These are phyloP conservation scores for Wickerhamia fluorescens DNA, from an alignment of 805 yeast species.

Conservation along the genomic window DNA sequence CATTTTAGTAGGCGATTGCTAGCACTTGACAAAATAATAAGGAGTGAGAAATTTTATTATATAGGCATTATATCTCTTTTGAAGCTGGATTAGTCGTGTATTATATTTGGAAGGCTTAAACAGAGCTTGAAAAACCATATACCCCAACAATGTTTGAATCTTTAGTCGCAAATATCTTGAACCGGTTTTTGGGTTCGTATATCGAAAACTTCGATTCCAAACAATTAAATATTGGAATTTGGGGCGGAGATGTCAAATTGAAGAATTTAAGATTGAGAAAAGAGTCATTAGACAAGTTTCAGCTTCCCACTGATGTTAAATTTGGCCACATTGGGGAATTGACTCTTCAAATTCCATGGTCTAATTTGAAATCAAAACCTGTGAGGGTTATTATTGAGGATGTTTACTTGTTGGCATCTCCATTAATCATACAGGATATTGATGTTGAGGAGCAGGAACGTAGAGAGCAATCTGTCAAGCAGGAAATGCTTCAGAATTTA, in stretches of 20 bases:
- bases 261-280: constrained; percentile 71
- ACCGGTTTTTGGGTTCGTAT: constrained; percentile 60
- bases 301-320: constrained; percentile 78
- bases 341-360: constrained; percentile 93
- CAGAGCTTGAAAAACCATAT: too few relatives aligned
- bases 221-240: constrained; percentile 90
- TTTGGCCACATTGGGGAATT: constrained; percentile 88
- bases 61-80: too few relatives aligned
- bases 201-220: constrained; percentile 95
- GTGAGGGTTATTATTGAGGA: constrained; percentile 84
- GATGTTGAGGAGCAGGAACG: constrained; percentile 52
- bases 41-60: too few relatives aligned
- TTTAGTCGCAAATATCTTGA: constrained; percentile 54
- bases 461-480: constrained; percentile 55
- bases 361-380: constrained; percentile 86
- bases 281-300: constrained; percentile 81
- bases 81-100: too few relatives aligned
- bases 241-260: constrained; percentile 95
- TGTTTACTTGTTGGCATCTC: constrained; percentile 75
- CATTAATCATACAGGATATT: constrained; percentile 52
- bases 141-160: constrained; percentile 60
- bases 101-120: too few relatives aligned
- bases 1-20: too few relatives aligned
- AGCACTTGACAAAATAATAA: too few relatives aligned
- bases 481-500: constrained; percentile 58